A percentile compares a stretch with the other conserved stretches of the same genome.
Conservation (phyloP, 192 early-diverging fungal genomes). For the Obelidium mucronatum region DNA sequence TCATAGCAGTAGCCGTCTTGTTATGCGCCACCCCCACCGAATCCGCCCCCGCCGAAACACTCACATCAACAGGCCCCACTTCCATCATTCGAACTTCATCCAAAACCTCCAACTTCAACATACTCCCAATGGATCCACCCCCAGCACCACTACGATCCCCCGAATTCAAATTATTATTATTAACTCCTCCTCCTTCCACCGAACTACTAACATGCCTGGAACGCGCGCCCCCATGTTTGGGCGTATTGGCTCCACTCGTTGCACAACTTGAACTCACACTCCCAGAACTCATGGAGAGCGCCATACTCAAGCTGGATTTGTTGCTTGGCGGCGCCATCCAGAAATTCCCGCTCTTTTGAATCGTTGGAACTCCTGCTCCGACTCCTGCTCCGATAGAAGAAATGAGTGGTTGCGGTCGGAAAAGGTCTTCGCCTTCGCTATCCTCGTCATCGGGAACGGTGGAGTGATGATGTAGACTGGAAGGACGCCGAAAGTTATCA, state of each 20-base stretch:
- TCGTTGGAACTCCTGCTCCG: neutral
- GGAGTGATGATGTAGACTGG: neutral
- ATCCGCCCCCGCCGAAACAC: too few relatives aligned
- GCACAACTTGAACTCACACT: neutral
- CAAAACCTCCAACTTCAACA: neutral
- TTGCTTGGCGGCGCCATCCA: neutral
- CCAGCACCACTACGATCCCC: too few relatives aligned
- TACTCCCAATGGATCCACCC: too few relatives aligned
- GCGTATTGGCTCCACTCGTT: neutral
- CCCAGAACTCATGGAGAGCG: neutral
- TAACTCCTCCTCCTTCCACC: neutral
- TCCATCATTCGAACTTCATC: neutral
- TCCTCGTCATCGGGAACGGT: neutral
- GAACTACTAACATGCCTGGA: neutral
- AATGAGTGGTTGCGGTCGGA: neutral
- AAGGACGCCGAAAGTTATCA: neutral
- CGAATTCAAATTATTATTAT: neutral
- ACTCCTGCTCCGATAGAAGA: too few relatives aligned
- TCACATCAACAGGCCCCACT: too few relatives aligned
- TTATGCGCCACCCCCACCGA: too few relatives aligned
- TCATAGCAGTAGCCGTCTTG: too few relatives aligned
- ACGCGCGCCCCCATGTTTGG: neutral
- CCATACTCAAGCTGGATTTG: constrained; percentile 2
- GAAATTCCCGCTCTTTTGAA: neutral
- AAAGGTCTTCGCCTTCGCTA: neutral